Evolutionary conservation across 176 grass and related monocot species (phyloP).

Genomic region (Aegilops longissima): DNA sequence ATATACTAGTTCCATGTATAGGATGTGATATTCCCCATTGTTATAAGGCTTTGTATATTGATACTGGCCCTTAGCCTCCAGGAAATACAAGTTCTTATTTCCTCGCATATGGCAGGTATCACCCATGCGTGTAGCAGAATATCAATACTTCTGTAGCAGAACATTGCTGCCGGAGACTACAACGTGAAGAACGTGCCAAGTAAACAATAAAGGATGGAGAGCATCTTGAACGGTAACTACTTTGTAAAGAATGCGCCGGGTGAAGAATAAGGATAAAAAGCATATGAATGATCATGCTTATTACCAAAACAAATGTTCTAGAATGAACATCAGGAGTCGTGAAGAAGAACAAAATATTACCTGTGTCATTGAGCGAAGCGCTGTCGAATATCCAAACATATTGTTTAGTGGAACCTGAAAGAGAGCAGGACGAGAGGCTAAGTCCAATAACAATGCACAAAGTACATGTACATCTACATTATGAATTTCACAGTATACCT

Average conservation of each 20-base stretch:
- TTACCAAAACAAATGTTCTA: neutral
- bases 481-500: neutral
- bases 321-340: neutral
- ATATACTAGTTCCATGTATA: neutral
- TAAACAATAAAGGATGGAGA: neutral
- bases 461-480: neutral
- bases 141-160: too few species aligned
- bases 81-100: neutral
- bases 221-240: neutral
- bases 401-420: constrained; percentile 96
- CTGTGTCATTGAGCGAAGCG: constrained; percentile 93
- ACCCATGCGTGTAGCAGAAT: neutral
- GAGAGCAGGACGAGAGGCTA: neutral
- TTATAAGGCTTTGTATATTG: neutral
- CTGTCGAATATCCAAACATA: constrained; percentile 95
- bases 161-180: neutral
- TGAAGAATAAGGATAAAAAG: neutral
- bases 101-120: neutral
- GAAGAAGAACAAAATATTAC: constrained; percentile 35
- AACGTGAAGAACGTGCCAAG: neutral
- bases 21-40: neutral
- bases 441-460: neutral
- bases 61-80: neutral
- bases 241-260: neutral
- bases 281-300: neutral